Evolutionary conservation across 1,139 yeast genomes (phyloP).

Genomic region (Scheffersomyces illinoinensis): DNA sequence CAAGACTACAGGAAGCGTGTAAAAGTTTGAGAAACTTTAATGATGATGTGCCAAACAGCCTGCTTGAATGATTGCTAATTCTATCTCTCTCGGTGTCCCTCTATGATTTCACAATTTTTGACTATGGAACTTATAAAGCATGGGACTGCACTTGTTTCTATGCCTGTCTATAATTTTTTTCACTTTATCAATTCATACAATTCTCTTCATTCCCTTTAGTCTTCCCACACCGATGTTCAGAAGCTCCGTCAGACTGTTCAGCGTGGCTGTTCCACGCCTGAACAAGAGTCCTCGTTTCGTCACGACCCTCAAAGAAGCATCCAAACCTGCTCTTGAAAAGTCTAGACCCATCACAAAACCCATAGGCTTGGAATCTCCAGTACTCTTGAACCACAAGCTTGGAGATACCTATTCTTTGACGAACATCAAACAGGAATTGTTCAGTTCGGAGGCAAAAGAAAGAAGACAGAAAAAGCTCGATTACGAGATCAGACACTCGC

Average conservation of each 20-base stretch:
- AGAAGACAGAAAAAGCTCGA: constrained; percentile 58
- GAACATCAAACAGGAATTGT: constrained; percentile 26
- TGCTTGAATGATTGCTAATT: too few species aligned
- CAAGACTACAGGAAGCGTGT: too few species aligned
- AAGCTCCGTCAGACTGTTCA: not conserved
- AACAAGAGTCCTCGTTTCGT: constrained; percentile 12
- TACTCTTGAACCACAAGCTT: constrained; percentile 26
- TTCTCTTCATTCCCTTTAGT: not conserved
- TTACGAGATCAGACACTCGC: constrained; percentile 81
- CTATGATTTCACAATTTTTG: too few species aligned
- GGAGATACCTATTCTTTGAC: constrained; percentile 20
- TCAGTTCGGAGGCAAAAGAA: constrained; percentile 49
- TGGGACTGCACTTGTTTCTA: not conserved
- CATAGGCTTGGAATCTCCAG: constrained; percentile 39
- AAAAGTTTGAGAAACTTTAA: too few species aligned
- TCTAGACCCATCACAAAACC: constrained; percentile 33
- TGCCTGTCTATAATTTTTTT: not conserved
- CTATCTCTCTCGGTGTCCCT: too few species aligned
- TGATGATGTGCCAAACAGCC: too few species aligned
- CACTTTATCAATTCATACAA: not conserved
- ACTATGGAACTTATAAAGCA: too few species aligned
- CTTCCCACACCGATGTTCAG: not conserved
- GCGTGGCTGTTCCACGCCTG: not conserved
- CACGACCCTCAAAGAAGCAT: constrained; percentile 16
- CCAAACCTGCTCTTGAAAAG: constrained; percentile 18